Evolutionary conservation across 1,284 basidiomycete species (phyloP).

Genomic region (Mycena sp.): DNA sequence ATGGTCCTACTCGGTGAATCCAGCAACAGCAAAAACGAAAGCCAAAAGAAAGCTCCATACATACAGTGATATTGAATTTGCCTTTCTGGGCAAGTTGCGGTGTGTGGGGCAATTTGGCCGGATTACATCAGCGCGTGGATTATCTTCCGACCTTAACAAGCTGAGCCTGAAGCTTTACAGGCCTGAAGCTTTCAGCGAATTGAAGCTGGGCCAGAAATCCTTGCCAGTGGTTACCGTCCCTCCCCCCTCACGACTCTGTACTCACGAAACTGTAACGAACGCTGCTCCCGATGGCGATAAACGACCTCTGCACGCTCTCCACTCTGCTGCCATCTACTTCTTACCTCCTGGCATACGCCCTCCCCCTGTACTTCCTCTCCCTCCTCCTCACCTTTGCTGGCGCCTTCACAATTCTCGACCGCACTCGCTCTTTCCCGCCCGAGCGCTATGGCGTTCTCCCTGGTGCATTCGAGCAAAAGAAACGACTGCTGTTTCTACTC

Average conservation of each 20-base stretch:
- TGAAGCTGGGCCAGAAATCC: neutral
- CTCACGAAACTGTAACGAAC: slow-evolving; percentile 16
- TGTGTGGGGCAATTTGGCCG: too few species aligned
- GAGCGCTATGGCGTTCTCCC: slow-evolving; percentile 50
- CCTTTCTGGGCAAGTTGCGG: too few species aligned
- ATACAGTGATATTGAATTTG: too few species aligned
- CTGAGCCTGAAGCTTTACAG: neutral
- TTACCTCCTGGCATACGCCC: slow-evolving; percentile 60
- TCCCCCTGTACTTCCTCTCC: slow-evolving; percentile 64
- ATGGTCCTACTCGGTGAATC: too few species aligned
- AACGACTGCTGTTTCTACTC: slow-evolving; percentile 48
- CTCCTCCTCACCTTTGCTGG: slow-evolving; percentile 66
- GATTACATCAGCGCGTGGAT: slow-evolving; percentile 3
- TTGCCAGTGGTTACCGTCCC: neutral
- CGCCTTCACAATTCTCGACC: slow-evolving; percentile 73
- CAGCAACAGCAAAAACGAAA: too few species aligned
- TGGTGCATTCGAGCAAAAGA: slow-evolving; percentile 46
- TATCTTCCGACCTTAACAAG: neutral
- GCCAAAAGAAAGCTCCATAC: too few species aligned
- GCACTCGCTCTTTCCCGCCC: slow-evolving; percentile 67
- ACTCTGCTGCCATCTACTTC: slow-evolving; percentile 50
- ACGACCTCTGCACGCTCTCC: slow-evolving; percentile 38
- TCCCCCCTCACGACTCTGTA: neutral
- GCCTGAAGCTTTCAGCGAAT: too few species aligned
- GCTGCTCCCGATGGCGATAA: slow-evolving; percentile 14